Conservation (phyloP, 2,329 filamentous ascomycete genomes). For the Fonsecaea nubica region DNA sequence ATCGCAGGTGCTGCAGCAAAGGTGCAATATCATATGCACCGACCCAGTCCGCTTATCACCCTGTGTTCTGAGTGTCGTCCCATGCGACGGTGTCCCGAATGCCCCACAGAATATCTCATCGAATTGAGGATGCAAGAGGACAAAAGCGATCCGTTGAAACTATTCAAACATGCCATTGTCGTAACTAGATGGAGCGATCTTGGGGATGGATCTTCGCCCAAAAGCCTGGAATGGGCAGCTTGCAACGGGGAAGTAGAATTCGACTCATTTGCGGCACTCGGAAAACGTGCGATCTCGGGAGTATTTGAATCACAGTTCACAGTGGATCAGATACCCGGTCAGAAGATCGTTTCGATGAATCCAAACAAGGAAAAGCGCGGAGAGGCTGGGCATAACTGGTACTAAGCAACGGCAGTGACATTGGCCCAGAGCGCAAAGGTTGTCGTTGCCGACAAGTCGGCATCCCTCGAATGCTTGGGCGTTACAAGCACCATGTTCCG, state of each 20-base stretch:
- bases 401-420: slow-evolving; percentile 48
- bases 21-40: slow-evolving; percentile 41
- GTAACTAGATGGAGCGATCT: slow-evolving; percentile 69
- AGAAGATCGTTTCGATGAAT: slow-evolving; percentile 65
- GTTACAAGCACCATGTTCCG: not conserved
- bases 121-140: slow-evolving; percentile 67
- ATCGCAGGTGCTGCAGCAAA: slow-evolving; percentile 51
- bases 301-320: slow-evolving; percentile 65
- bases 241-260: slow-evolving; percentile 58
- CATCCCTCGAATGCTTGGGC: not conserved
- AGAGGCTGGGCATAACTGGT: slow-evolving; percentile 65
- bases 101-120: slow-evolving; percentile 67
- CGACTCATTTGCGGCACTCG: slow-evolving; percentile 62
- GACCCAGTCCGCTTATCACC: slow-evolving; percentile 53
- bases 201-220: slow-evolving; percentile 61
- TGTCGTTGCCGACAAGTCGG: not conserved
- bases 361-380: slow-evolving; percentile 61
- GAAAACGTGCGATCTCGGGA: slow-evolving; percentile 63
- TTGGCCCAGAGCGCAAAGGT: not conserved
- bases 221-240: slow-evolving; percentile 62
- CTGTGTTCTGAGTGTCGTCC: slow-evolving; percentile 64
- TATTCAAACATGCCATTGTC: slow-evolving; percentile 66
- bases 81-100: slow-evolving; percentile 66
- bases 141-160: slow-evolving; percentile 49
- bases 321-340: slow-evolving; percentile 61